Conservation (phyloP, 768 basidiomycete genomes). For the Daedalea quercina region DNA sequence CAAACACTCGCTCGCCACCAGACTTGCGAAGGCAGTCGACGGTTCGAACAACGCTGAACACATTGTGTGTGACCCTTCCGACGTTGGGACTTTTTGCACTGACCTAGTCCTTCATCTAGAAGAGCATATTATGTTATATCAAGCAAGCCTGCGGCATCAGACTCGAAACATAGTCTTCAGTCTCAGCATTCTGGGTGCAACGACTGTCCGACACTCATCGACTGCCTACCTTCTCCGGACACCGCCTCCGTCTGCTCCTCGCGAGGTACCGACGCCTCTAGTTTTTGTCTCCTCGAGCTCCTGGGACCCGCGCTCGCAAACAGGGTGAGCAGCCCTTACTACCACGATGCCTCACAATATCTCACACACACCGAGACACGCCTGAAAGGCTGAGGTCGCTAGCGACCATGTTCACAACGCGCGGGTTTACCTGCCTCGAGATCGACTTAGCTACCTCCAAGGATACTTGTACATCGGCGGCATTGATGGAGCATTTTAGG, state of each 20-base stretch:
- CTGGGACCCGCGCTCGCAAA: slow-evolving; percentile 35
- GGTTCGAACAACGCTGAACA: no score
- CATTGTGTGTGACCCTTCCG: no score
- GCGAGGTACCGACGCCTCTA: slow-evolving; percentile 46
- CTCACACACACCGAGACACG: not conserved
- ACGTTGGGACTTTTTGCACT: no score
- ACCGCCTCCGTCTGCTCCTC: slow-evolving; percentile 35
- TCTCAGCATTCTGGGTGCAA: not conserved
- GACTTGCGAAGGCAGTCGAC: no score
- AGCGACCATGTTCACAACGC: slow-evolving; percentile 35
- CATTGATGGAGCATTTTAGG: slow-evolving; percentile 34
- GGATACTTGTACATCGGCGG: slow-evolving; percentile 8
- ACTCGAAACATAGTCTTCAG: not conserved
- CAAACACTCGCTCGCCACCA: no score
- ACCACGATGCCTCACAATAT: not conserved
- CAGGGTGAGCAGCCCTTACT: slow-evolving; percentile 26
- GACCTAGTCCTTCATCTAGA: no score
- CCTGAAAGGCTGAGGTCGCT: slow-evolving; percentile 27
- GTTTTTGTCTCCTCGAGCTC: slow-evolving; percentile 43
- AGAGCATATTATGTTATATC: no score
- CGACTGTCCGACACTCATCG: not conserved
- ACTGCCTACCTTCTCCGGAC: slow-evolving; percentile 26
- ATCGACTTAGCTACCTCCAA: slow-evolving; percentile 30
- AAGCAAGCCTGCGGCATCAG: no score
- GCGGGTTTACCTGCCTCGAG: slow-evolving; percentile 44